Conservation (phyloP, 2,329 filamentous ascomycete genomes). For the Zelopaecilomyces penicillatus region DNA sequence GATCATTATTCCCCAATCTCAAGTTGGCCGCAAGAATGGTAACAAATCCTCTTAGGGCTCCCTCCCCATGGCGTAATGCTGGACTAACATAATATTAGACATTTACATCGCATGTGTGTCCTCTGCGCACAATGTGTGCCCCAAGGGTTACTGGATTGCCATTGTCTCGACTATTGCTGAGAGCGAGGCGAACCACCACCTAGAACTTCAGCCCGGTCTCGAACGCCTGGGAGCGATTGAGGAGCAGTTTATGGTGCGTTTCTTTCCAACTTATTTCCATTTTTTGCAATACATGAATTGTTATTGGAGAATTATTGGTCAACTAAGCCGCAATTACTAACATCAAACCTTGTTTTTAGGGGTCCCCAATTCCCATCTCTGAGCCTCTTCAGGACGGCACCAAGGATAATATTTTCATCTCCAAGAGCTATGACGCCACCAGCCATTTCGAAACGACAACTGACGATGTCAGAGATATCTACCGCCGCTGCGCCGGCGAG, state of each 20-base stretch:
- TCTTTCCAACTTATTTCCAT: too few species aligned
- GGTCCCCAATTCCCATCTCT: constrained; percentile 84
- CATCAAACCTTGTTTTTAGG: constrained; percentile 28
- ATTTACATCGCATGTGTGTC: constrained; percentile 97
- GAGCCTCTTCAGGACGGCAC: constrained; percentile 76
- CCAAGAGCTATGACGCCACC: constrained; percentile 96
- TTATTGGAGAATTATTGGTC: neutral
- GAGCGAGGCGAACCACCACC: constrained; percentile 82
- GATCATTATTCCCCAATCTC: constrained; percentile 95
- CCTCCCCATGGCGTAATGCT: too few species aligned
- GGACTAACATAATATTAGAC: constrained; percentile 42
- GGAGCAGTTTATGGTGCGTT: constrained; percentile 83
- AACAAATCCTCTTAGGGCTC: constrained; percentile 22
- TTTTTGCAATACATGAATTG: neutral
- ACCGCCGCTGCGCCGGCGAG: constrained; percentile 71
- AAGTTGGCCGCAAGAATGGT: constrained; percentile 96
- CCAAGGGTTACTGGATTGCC: constrained; percentile 97
- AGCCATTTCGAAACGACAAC: constrained; percentile 90
- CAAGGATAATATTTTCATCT: constrained; percentile 91
- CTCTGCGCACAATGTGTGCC: constrained; percentile 93
- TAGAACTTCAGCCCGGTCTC: constrained; percentile 87
- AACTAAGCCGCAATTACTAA: constrained; percentile 1
- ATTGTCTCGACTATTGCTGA: constrained; percentile 98
- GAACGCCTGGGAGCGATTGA: constrained; percentile 89
- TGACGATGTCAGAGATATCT: constrained; percentile 94